Evolutionary conservation across 352 stramenopile species (phyloP).

Genomic region (Pythium volutum): DNA sequence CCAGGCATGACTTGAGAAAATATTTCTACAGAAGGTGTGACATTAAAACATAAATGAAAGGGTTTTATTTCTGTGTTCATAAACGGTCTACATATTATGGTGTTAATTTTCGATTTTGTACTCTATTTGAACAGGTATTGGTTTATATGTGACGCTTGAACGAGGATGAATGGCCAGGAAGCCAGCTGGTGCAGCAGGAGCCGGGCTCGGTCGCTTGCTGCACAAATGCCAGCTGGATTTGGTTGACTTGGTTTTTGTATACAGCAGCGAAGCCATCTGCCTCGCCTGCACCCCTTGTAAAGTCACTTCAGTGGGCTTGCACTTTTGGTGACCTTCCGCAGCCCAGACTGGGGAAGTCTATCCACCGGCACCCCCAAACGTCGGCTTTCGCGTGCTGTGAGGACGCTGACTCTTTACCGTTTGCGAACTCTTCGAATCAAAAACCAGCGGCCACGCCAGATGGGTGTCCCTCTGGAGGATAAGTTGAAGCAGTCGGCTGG

Average conservation of each 20-base stretch:
- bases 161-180: neutral
- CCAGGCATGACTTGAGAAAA: neutral
- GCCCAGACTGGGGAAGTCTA: neutral
- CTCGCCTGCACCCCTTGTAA: slow-evolving; percentile 20
- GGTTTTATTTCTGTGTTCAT: neutral
- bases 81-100: neutral
- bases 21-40: neutral
- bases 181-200: slow-evolving; percentile 8
- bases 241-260: slow-evolving; percentile 17
- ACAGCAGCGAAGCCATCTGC: slow-evolving; percentile 14
- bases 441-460: neutral
- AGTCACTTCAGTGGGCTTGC: slow-evolving; percentile 13
- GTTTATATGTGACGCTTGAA: neutral
- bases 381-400: neutral
- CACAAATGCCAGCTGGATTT: slow-evolving; percentile 3
- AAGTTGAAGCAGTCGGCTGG: slow-evolving; percentile 1
- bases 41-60: neutral
- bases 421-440: neutral
- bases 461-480: neutral
- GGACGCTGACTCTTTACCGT: slow-evolving; percentile 3
- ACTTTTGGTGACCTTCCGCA: slow-evolving; percentile 5
- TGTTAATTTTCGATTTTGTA: neutral
- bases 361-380: neutral
- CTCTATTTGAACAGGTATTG: neutral
- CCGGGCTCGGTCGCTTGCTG: slow-evolving; percentile 3